Base-by-base conservation (phyloP, 2,329 filamentous ascomycete genomes). In the Exophiala oligosperma region DNA sequence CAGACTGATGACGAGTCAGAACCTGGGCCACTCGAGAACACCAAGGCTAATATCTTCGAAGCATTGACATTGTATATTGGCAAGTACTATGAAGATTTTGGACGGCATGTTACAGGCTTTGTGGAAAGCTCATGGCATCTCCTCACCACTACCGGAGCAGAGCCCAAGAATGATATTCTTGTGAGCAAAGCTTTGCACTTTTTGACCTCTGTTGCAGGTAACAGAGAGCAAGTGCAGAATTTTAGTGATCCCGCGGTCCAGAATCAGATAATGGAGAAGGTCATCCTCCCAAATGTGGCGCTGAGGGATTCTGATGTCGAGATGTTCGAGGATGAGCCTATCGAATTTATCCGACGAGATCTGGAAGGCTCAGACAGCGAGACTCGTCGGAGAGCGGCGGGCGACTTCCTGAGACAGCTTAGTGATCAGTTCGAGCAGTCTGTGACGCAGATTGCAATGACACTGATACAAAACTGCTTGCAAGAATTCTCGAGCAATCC, bases 301-400 rank as follows among this genome's bases (percentile, higher is more conserved):
- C 79, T 99, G 60, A 86, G 95, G 65, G 94, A 97, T 69, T 94
- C 92, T 0, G 95, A 99, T 65, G 84, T 96, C 54, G 94, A 99
- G 73, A 83, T 96, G 65, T 97, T 99, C 67, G 94, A 99, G 72
- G 95, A 99, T 71, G 95, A 99, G 77, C 94, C 94, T 0, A 99
- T 99, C 65, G 94, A 99, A 74, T 99, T 96, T 71, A 99, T 99
- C 70, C 85, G 94, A 63, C 85, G 92, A 68, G 94, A 99, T 73
- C 80, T 99, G 49, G 94, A 99, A 73, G 94, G 94, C 5, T 97
- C 94, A 1, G 94, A 99, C 74, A 95, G 89, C 54, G 94, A 97
- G 72, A 99, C 94, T 1, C 83, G 94, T 69, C 83, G 94, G 66
- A 84, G 94, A 69, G 93, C 94, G 41, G 92, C 95, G 0, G 97